Conservation (phyloP, 129 eudicot genomes). For the Flaveria sonorensis region DNA sequence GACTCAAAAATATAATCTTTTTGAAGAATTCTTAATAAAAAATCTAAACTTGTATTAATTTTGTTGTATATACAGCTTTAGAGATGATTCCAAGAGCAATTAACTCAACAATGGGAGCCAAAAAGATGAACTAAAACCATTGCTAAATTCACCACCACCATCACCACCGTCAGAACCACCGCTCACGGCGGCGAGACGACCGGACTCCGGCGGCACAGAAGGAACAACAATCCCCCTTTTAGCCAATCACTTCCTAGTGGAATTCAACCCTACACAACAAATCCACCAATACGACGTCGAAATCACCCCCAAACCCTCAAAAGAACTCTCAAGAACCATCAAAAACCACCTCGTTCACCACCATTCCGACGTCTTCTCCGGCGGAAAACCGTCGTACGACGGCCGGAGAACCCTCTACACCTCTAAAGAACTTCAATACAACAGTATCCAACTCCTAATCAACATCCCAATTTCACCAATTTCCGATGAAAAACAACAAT, state of each 20-base stretch:
- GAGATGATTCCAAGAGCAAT: conserved; percentile 41
- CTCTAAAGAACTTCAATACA: conserved; percentile 59
- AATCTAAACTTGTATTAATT: too few species aligned
- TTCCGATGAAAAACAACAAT: conserved; percentile 17
- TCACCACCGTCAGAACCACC: conserved; percentile 29
- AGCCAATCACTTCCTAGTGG: conserved; percentile 84
- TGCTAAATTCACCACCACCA: conserved; percentile 29
- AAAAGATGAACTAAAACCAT: conserved; percentile 47
- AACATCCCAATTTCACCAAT: conserved; percentile 55
- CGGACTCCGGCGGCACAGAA: conserved; percentile 86
- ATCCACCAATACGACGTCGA: conserved; percentile 85
- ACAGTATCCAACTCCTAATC: conserved; percentile 59
- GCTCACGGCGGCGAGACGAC: conserved; percentile 68
- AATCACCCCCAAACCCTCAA: conserved; percentile 79
- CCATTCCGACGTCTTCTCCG: conserved; percentile 48
- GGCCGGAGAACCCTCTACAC: conserved; percentile 86
- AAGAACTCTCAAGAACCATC: conserved; percentile 67
- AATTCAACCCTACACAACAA: conserved; percentile 55
- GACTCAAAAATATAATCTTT: too few species aligned
- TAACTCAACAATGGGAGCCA: conserved; percentile 37
- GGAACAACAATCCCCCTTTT: conserved; percentile 73
- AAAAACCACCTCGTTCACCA: conserved; percentile 60
- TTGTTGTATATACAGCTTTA: conserved; percentile 41
- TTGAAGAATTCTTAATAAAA: too few species aligned
- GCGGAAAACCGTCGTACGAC: conserved; percentile 76